Base-by-base conservation (phyloP, 495 filamentous ascomycete genomes). In the Neurospora sp. region DNA sequence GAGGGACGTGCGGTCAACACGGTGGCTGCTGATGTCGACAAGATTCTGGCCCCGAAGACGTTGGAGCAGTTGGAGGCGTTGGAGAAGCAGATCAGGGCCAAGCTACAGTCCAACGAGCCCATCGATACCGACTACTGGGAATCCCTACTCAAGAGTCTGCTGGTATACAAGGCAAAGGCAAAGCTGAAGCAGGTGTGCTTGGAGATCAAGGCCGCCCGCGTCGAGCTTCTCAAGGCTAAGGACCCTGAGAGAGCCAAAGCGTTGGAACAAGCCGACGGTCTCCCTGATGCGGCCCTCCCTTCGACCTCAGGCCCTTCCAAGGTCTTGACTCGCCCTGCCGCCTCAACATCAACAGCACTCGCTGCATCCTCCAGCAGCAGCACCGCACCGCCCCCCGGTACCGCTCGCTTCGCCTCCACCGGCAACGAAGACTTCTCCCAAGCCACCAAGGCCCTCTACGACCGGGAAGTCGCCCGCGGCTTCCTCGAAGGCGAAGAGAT, bases 111-210 rank as follows among this genome's bases (percentile, higher is more conserved):
- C 14, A 90, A 97, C 74, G 94, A 98, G 79, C 91, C 92, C 10
- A 94, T 98, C 77, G 96, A 99, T 83, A 93, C 91, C 4, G 96
- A 99, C 80, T 99, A 98, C 80, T 99, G 96, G 96, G 94, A 97
- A 75, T 92, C 96, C 77, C 86, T 99, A 3, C 85, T 98, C 68
- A 89, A 90, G 74, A 97, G 91, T 77, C 83, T 99, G 47, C 85
- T 90, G 16, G 89, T 97, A 4, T 97, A 92, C 89, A 98, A 98
- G 81, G 93, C 95, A 6, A 93, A 92, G 78, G 93, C 95, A 3
- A 93, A 92, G 76, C 82, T 99, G 41, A 90, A 91, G 81, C 90
- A 89, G 61, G 89, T 98, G 9, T 96, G 91, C 74, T 89, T 93
- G 72, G 88, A 88, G 6, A 91, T 98, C 72, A 89, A 94, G 75